Evolutionary conservation across 2,329 filamentous ascomycete genomes (phyloP).

Genomic region (Fusarium neocosmosporiellum): DNA sequence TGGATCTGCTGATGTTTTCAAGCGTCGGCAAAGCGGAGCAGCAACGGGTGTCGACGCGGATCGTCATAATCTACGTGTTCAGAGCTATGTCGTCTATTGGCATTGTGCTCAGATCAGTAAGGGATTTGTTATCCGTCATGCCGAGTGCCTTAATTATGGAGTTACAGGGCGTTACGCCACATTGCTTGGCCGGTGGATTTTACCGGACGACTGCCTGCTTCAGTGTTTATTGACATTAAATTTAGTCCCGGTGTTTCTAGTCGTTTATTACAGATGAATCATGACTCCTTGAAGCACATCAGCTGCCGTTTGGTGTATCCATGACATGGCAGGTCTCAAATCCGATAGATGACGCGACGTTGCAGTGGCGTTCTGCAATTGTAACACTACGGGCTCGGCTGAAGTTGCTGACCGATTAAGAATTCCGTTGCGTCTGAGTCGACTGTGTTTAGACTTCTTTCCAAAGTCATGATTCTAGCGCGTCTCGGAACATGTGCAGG

Average conservation of each 20-base stretch:
- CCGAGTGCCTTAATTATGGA: background rate
- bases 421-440: background rate
- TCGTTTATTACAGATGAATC: background rate
- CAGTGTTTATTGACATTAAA: no score
- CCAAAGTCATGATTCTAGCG: background rate
- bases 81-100: background rate
- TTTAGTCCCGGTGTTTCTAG: background rate
- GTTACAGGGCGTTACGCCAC: background rate
- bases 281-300: background rate
- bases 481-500: background rate
- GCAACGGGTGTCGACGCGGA: background rate
- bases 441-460: background rate
- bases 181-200: background rate
- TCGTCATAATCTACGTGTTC: background rate
- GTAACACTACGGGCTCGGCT: background rate
- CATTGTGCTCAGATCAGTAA: background rate
- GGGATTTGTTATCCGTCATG: background rate
- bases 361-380: background rate
- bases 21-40: background rate
- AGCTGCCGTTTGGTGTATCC: background rate
- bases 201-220: background rate
- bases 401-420: background rate
- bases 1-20: background rate
- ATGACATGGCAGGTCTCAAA: background rate
- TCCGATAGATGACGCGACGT: background rate